Percentiles rank a stretch among this genome's conserved stretches.
Conservation (phyloP, 2,329 filamentous ascomycete species). For the Hysterium pulicare region DNA sequence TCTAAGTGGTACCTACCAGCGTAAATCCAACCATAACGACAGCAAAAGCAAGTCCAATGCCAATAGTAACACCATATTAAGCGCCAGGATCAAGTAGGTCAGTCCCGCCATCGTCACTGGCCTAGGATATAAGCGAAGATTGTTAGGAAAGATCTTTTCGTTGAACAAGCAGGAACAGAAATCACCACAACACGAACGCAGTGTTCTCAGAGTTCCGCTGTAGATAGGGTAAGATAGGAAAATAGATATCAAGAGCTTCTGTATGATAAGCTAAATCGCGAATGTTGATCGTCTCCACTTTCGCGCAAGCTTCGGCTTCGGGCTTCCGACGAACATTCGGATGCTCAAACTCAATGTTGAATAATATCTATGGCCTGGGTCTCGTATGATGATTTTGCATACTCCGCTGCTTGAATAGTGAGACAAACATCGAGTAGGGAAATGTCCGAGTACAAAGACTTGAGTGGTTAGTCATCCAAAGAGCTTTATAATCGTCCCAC, state of each 20-base stretch:
- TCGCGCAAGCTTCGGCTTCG: neutral
- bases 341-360: neutral
- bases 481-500: too few relatives aligned
- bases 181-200: too few relatives aligned
- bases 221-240: too few relatives aligned
- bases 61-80: constrained; percentile 44
- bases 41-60: constrained; percentile 45
- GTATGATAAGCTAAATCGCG: too few relatives aligned
- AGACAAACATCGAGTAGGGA: neutral
- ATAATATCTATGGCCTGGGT: too few relatives aligned
- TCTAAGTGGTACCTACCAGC: neutral
- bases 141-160: too few relatives aligned
- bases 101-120: neutral
- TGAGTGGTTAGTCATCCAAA: neutral
- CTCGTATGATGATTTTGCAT: too few relatives aligned
- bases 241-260: too few relatives aligned
- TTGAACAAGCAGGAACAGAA: too few relatives aligned
- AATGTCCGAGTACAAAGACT: neutral
- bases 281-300: neutral
- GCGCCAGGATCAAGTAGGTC: constrained; percentile 22
- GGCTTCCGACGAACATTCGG: neutral
- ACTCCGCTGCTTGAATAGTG: too few relatives aligned
- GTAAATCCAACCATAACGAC: constrained; percentile 25
- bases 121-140: too few relatives aligned
- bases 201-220: too few relatives aligned